Percentiles rank a stretch among this genome's conserved stretches.
Conservation (phyloP, 768 basidiomycete species). For the Saitozyma podzolica region DNA sequence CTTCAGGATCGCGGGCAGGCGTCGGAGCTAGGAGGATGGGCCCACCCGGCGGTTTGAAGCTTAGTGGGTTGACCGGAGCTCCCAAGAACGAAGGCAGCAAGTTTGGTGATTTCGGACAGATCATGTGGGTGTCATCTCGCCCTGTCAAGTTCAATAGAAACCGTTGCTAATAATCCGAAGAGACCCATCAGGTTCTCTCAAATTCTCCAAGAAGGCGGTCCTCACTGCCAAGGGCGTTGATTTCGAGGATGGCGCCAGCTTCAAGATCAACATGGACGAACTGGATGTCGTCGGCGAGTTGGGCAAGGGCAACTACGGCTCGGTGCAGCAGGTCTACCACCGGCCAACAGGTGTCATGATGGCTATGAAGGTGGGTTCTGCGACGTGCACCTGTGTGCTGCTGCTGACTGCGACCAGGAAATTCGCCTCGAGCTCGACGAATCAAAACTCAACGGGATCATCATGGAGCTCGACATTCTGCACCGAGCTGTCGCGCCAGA, state of each 20-base stretch:
- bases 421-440: slow-evolving; percentile 94
- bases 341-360: slow-evolving; percentile 91
- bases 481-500: slow-evolving; percentile 87
- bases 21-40: slow-evolving; percentile 51
- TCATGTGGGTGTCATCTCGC: slow-evolving; percentile 69
- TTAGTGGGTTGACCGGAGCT: slow-evolving; percentile 61
- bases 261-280: slow-evolving; percentile 91
- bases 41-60: slow-evolving; percentile 56
- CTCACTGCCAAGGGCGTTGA: slow-evolving; percentile 83
- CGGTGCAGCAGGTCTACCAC: slow-evolving; percentile 92
- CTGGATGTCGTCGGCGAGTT: slow-evolving; percentile 88
- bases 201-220: slow-evolving; percentile 89
- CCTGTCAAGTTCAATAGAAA: not conserved
- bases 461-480: slow-evolving; percentile 98
- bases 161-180: slow-evolving; percentile 54
- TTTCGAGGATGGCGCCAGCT: slow-evolving; percentile 86
- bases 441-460: slow-evolving; percentile 88
- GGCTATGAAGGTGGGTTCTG: slow-evolving; percentile 88
- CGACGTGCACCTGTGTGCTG: not conserved
- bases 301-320: slow-evolving; percentile 95
- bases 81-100: slow-evolving; percentile 66
- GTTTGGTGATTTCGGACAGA: slow-evolving; percentile 88
- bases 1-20: slow-evolving; percentile 42
- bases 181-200: slow-evolving; percentile 93
- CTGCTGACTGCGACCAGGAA: slow-evolving; percentile 63